A percentile compares a stretch with the other conserved stretches of the same genome.
phyloP scores from a whole-genome alignment of 495 filamentous ascomycete species.

The Neurospora sp. region DNA sequence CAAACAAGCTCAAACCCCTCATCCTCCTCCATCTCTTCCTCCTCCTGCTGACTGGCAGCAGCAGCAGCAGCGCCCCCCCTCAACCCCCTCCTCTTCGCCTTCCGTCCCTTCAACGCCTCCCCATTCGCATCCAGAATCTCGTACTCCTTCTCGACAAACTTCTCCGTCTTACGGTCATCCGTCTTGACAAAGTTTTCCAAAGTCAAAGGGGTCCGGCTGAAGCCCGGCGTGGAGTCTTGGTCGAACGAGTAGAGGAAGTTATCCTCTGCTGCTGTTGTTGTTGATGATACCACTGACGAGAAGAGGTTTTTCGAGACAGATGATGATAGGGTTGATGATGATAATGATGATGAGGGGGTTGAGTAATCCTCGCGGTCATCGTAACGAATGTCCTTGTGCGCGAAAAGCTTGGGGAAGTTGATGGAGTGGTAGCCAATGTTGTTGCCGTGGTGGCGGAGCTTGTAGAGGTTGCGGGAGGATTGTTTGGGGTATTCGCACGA shows the following conservation, averaged over 20 bases:
- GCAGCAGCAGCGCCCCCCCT: not conserved
- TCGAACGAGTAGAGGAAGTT: constrained; percentile 37
- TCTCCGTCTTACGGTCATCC: constrained; percentile 30
- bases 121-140: constrained; percentile 37
- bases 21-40: constrained; percentile 20
- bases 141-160: constrained; percentile 38
- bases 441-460: constrained; percentile 6
- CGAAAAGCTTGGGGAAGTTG: constrained; percentile 26
- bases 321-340: not conserved
- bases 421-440: constrained; percentile 20
- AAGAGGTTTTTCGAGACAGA: constrained; percentile 21
- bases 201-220: constrained; percentile 16
- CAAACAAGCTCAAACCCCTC: constrained; percentile 39
- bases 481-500: not conserved
- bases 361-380: not conserved
- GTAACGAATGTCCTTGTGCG: constrained; percentile 23
- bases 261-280: constrained; percentile 15
- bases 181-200: constrained; percentile 36
- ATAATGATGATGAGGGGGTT: not conserved
- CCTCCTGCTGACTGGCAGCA: not conserved
- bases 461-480: not conserved
- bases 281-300: constrained; percentile 1
- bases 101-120: constrained; percentile 31
- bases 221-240: constrained; percentile 25
- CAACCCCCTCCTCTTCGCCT: constrained; percentile 19